These are phyloP conservation scores for Ampelocalamus luodianensis DNA, from an alignment of 176 grass and related monocot genomes.

Conservation along the genomic window DNA sequence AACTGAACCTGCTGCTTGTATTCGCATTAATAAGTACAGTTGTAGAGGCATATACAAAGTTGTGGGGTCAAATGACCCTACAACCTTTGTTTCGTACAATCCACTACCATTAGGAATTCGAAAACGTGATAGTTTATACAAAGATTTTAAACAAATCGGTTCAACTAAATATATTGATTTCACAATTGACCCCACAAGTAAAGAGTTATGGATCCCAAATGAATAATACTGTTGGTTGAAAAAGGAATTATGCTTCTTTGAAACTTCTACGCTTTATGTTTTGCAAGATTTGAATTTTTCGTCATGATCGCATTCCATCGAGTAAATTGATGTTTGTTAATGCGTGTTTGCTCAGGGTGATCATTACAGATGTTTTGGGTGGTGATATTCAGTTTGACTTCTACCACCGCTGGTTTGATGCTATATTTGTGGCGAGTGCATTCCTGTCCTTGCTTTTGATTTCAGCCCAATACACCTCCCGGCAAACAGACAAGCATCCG, in stretches of 20 bases:
- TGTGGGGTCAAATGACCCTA: neutral
- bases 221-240: constrained; percentile 8
- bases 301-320: neutral
- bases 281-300: constrained; percentile 5
- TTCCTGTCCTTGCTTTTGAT: constrained; percentile 91
- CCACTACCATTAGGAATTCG: neutral
- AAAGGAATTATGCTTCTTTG: constrained; percentile 24
- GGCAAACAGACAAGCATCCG: constrained; percentile 93
- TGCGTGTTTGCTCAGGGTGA: constrained; percentile 62
- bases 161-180: constrained; percentile 13
- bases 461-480: constrained; percentile 89
- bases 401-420: constrained; percentile 98
- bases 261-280: constrained; percentile 5
- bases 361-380: constrained; percentile 95
- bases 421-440: constrained; percentile 94
- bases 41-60: neutral
- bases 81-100: neutral
- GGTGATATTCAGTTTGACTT: constrained; percentile 99
- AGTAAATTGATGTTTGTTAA: constrained; percentile 26
- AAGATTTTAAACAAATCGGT: constrained; percentile 2
- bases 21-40: neutral
- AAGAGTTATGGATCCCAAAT: neutral
- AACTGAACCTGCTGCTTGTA: neutral
- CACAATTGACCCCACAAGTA: neutral
- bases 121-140: neutral